A percentile compares a stretch with the other conserved stretches of the same genome.
These are phyloP conservation scores for Conticribra guillardii DNA, from an alignment of 108 stramenopile genomes.

Conservation along the genomic window DNA sequence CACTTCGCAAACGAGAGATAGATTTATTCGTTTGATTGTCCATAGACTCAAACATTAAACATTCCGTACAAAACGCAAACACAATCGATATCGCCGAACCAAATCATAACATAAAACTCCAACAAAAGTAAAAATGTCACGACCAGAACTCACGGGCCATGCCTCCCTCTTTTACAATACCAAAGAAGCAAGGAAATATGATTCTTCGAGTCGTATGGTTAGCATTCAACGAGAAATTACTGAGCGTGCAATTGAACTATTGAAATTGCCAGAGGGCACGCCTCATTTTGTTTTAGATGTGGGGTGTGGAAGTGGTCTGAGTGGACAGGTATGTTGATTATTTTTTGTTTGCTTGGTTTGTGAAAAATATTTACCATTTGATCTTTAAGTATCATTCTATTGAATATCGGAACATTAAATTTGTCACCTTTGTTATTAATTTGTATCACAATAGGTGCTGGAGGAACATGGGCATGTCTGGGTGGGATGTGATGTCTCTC, in stretches of 20 bases:
- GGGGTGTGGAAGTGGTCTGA: slow-evolving; percentile 97
- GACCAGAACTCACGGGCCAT: slow-evolving; percentile 90
- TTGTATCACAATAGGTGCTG: no score
- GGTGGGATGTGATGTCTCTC: slow-evolving; percentile 95
- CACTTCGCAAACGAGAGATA: no score
- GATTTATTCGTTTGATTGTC: no score
- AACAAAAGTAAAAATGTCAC: slow-evolving; percentile 87
- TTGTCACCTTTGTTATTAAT: no score
- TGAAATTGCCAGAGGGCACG: slow-evolving; percentile 64
- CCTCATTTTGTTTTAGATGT: slow-evolving; percentile 90
- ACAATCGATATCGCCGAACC: no score
- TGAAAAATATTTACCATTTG: neutral
- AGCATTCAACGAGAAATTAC: slow-evolving; percentile 96
- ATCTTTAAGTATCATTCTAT: no score
- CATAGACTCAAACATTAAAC: no score
- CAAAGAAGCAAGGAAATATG: slow-evolving; percentile 95
- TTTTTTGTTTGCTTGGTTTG: neutral
- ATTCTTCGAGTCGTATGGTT: slow-evolving; percentile 94
- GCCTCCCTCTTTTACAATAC: slow-evolving; percentile 93
- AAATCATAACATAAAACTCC: no score
- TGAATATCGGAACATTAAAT: no score
- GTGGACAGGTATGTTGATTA: slow-evolving; percentile 72
- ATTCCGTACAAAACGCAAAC: no score
- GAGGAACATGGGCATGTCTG: slow-evolving; percentile 97
- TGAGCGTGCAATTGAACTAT: slow-evolving; percentile 95